Conservation (phyloP, 805 yeast species). For the Wickerhamiella shivajii region DNA sequence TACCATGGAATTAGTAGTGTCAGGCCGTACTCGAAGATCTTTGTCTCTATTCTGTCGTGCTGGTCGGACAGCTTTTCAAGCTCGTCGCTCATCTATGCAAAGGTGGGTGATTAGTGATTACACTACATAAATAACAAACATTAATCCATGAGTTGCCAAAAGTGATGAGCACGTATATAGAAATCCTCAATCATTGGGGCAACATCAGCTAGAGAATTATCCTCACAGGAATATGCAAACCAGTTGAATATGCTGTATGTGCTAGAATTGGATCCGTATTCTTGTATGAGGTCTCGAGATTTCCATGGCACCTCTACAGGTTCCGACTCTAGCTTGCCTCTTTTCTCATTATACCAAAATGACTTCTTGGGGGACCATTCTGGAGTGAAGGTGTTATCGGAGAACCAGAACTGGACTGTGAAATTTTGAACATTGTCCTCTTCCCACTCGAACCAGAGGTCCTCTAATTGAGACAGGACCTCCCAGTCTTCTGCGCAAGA, state of each 20-base stretch:
- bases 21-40: slow-evolving; percentile 15
- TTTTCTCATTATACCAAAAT: slow-evolving; percentile 26
- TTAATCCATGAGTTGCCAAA: neutral
- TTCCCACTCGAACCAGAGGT: slow-evolving; percentile 36
- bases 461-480: slow-evolving; percentile 48
- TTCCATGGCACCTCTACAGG: slow-evolving; percentile 1
- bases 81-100: neutral
- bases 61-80: slow-evolving; percentile 10
- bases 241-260: slow-evolving; percentile 1
- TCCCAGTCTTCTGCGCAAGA: slow-evolving; percentile 59
- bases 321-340: neutral
- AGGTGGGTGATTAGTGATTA: neutral
- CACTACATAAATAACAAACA: no score
- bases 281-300: neutral
- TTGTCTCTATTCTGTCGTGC: slow-evolving; percentile 13
- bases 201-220: neutral
- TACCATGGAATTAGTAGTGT: slow-evolving; percentile 41
- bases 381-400: slow-evolving; percentile 34
- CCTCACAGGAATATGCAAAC: neutral
- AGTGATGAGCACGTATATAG: slow-evolving; percentile 1
- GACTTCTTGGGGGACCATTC: slow-evolving; percentile 43
- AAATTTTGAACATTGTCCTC: slow-evolving; percentile 39
- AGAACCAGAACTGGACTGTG: slow-evolving; percentile 43
- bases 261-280: neutral
- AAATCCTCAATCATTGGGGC: slow-evolving; percentile 1